Percentiles rank a stretch among this genome's conserved stretches.
phyloP scores from a whole-genome alignment of 2,329 filamentous ascomycete genomes.

The Penicillium sp. region DNA sequence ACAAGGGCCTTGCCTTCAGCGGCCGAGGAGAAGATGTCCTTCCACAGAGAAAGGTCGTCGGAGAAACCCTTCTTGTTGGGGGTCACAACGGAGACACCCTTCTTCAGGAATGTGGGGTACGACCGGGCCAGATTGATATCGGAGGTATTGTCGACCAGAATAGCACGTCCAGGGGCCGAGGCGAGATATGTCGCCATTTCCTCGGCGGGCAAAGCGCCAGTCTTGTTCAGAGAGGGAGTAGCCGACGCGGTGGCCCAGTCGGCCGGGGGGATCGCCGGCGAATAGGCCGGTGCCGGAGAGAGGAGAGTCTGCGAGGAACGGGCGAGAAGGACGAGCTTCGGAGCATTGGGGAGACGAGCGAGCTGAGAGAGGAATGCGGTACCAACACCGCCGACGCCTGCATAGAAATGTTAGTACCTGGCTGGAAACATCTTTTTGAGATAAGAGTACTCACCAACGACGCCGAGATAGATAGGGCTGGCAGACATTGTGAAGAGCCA shows the following conservation, averaged over 20 bases:
- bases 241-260: constrained; percentile 55
- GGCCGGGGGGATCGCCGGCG: constrained; percentile 60
- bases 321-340: constrained; percentile 79
- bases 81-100: constrained; percentile 86
- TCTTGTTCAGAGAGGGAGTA: constrained; percentile 56
- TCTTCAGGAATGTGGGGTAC: constrained; percentile 77
- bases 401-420: constrained; percentile 1
- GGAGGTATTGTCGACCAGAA: constrained; percentile 95
- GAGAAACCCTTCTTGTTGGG: constrained; percentile 99
- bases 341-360: constrained; percentile 63
- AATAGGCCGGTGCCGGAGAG: constrained; percentile 65
- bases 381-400: constrained; percentile 85
- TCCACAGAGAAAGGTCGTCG: constrained; percentile 75
- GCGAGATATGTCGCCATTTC: constrained; percentile 76
- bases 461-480: constrained; percentile 43
- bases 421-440: not conserved
- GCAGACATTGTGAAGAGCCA: constrained; percentile 17
- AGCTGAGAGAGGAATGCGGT: constrained; percentile 87
- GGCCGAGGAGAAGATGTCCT: constrained; percentile 77
- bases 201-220: constrained; percentile 56
- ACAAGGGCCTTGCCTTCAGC: constrained; percentile 66
- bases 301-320: constrained; percentile 82
- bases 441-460: constrained; percentile 35
- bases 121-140: constrained; percentile 78
- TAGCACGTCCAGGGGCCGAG: constrained; percentile 70